Evolutionary conservation across 345 rosid genomes (phyloP).

Genomic region (Camelina hispida): DNA sequence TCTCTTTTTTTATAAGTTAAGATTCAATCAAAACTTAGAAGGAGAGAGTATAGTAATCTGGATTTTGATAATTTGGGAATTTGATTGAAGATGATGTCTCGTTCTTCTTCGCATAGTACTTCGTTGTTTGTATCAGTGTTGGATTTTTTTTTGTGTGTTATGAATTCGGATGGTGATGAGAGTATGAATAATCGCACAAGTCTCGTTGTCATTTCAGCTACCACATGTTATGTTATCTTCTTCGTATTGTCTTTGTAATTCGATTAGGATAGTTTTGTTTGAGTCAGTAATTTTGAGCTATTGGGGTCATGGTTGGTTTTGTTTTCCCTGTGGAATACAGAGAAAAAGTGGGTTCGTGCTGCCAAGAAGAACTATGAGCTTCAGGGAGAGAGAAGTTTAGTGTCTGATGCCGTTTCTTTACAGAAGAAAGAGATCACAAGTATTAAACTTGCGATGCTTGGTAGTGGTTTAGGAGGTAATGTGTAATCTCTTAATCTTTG

Average conservation of each 20-base stretch:
- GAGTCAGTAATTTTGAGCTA: background rate
- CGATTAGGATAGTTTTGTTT: background rate
- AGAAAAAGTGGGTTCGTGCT: constrained; percentile 28
- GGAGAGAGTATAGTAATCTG: background rate
- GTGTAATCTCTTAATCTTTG: background rate
- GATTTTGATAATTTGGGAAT: background rate
- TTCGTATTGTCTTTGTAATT: background rate
- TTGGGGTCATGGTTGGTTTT: background rate
- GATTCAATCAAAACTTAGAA: background rate
- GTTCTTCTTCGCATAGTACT: too few relatives aligned
- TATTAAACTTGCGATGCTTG: constrained; percentile 27
- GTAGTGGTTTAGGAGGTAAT: constrained; percentile 45
- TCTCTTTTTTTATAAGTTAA: background rate
- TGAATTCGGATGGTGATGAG: background rate
- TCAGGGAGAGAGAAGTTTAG: constrained; percentile 16
- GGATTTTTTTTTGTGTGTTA: background rate
- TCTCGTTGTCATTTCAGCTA: background rate
- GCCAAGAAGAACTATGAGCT: constrained; percentile 24
- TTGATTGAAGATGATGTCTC: constrained; percentile 7
- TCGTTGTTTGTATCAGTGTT: background rate
- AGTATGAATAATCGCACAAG: background rate
- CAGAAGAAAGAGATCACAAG: constrained; percentile 26
- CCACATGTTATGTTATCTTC: background rate
- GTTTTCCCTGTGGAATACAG: constrained; percentile 11
- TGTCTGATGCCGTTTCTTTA: constrained; percentile 27